Percentiles rank a stretch among this genome's conserved stretches.
phyloP scores from a whole-genome alignment of 2,329 filamentous ascomycete species.

The Fonsecaea multimorphosa region DNA sequence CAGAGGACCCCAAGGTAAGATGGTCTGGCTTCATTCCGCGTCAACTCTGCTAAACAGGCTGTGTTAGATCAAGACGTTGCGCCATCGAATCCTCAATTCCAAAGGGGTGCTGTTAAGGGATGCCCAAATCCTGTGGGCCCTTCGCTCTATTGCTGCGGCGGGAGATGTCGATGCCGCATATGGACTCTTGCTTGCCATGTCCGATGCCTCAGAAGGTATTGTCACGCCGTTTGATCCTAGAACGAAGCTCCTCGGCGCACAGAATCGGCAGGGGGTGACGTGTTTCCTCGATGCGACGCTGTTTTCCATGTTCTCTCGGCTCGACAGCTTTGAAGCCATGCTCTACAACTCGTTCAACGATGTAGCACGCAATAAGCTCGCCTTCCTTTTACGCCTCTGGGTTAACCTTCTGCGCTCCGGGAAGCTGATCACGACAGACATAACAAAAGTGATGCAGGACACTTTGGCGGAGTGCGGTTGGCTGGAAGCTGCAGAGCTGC shows the following conservation, averaged over 20 bases:
- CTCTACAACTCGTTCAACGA: constrained; percentile 79
- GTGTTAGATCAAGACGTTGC: constrained; percentile 58
- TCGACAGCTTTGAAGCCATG: constrained; percentile 92
- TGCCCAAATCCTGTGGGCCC: constrained; percentile 67
- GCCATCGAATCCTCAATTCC: constrained; percentile 57
- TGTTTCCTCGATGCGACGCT: constrained; percentile 91
- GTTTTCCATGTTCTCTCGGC: constrained; percentile 92
- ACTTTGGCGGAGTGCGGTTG: constrained; percentile 85
- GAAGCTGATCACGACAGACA: constrained; percentile 80
- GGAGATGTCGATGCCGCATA: constrained; percentile 76
- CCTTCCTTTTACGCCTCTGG: constrained; percentile 83
- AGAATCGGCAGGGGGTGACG: constrained; percentile 85
- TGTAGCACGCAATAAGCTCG: constrained; percentile 72
- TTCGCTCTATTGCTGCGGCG: constrained; percentile 67
- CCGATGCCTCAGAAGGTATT: constrained; percentile 80
- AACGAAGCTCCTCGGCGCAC: constrained; percentile 78
- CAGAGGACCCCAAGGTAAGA: constrained; percentile 36
- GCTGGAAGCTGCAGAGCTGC: constrained; percentile 75
- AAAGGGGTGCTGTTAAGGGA: constrained; percentile 65
- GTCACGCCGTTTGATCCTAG: constrained; percentile 75
- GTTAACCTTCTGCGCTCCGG: constrained; percentile 89
- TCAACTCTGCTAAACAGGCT: constrained; percentile 11
- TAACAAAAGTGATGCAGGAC: constrained; percentile 85
- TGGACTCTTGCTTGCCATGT: constrained; percentile 76
- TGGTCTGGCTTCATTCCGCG: background rate